Percentiles rank a stretch among this genome's conserved stretches.
Conservation (phyloP, 2,329 filamentous ascomycete species). For the Trematosphaeria pertusa region DNA sequence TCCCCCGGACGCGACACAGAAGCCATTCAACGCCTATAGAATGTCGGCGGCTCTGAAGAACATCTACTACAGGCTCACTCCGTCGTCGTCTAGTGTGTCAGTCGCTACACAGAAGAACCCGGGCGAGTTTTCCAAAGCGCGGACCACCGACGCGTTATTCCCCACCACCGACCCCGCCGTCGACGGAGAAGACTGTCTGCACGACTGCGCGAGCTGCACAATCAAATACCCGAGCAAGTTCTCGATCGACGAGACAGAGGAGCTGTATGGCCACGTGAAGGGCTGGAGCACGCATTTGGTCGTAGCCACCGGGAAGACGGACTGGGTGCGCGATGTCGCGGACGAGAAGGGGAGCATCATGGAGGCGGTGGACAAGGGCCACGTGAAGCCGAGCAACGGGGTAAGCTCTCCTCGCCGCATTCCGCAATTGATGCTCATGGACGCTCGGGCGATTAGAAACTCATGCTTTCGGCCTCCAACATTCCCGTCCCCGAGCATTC, state of each 20-base stretch:
- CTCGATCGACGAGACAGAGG: conserved; percentile 75
- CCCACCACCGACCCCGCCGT: conserved; percentile 73
- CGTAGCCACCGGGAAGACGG: conserved; percentile 92
- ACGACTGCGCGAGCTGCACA: conserved; percentile 83
- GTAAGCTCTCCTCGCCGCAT: conserved; percentile 63
- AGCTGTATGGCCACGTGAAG: conserved; percentile 83
- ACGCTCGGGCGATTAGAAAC: too few species aligned
- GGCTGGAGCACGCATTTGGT: conserved; percentile 89
- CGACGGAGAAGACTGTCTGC: conserved; percentile 88
- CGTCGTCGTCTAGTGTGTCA: conserved; percentile 37
- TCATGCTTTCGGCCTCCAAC: conserved; percentile 93
- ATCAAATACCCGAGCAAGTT: conserved; percentile 79
- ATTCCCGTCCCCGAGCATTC: conserved; percentile 77
- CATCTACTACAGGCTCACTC: conserved; percentile 46
- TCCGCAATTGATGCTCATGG: too few species aligned
- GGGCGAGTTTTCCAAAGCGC: conserved; percentile 57
- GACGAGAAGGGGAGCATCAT: conserved; percentile 77
- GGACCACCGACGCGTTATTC: conserved; percentile 68
- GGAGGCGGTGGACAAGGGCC: conserved; percentile 59
- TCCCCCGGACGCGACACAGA: conserved; percentile 23
- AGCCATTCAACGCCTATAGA: conserved; percentile 41
- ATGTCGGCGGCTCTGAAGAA: conserved; percentile 47
- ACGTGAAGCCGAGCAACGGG: conserved; percentile 69
- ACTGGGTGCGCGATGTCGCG: conserved; percentile 86
- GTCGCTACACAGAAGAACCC: conserved; percentile 38